phyloP scores from a whole-genome alignment of 495 filamentous ascomycete genomes.

The Hypoxylon cercidicola region DNA sequence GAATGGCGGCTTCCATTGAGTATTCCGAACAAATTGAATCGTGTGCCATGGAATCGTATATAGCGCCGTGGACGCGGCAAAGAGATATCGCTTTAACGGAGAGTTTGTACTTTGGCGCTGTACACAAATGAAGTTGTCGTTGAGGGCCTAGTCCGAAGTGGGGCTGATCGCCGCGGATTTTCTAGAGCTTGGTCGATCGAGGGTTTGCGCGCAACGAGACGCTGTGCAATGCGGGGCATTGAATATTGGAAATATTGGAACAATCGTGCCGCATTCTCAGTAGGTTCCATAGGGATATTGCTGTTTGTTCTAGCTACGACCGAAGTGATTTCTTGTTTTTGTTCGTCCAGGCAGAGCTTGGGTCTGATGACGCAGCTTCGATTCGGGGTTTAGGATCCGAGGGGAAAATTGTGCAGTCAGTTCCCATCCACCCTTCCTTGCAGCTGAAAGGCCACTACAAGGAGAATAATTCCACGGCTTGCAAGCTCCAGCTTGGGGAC shows the following conservation, averaged over 20 bases:
- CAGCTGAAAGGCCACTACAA: constrained; percentile 11
- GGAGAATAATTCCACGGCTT: constrained; percentile 3
- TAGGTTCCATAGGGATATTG: constrained; percentile 11
- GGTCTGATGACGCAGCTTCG: constrained; percentile 46
- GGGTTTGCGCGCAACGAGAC: constrained; percentile 37
- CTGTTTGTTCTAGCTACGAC: constrained; percentile 7
- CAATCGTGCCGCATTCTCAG: constrained; percentile 18
- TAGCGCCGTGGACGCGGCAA: background rate
- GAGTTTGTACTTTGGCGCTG: constrained; percentile 5
- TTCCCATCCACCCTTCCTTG: constrained; percentile 17
- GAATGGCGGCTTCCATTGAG: background rate
- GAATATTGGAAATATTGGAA: constrained; percentile 6
- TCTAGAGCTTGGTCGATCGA: constrained; percentile 41
- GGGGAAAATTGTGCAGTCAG: constrained; percentile 24
- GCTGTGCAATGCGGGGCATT: constrained; percentile 43
- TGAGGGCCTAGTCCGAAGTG: constrained; percentile 30
- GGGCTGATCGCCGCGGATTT: constrained; percentile 42
- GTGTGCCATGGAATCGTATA: constrained; percentile 5
- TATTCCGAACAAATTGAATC: background rate
- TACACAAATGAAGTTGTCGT: constrained; percentile 15
- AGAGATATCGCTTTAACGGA: background rate
- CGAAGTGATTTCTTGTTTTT: constrained; percentile 10
- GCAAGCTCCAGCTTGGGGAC: constrained; percentile 7
- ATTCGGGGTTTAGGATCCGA: constrained; percentile 41
- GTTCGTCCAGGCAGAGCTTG: constrained; percentile 11